Evolutionary conservation across 495 filamentous ascomycete species (phyloP), one percentile per base, ranked within the genome.

Genomic region (Extremus antarcticus): DNA sequence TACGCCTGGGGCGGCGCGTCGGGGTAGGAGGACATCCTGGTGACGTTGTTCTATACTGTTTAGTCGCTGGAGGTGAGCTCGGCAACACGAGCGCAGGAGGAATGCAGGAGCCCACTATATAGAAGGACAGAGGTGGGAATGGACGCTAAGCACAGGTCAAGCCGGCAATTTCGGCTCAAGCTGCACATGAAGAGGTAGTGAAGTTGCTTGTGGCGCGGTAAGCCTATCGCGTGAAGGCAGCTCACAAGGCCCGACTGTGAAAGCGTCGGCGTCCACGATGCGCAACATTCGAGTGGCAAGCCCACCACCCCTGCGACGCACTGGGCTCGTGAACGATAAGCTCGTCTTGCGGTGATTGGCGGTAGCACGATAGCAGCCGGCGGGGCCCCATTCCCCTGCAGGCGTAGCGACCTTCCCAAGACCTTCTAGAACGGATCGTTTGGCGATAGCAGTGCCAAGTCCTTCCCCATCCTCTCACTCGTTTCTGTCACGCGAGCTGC

Each of bases 1-100:
- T 55, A 55, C 2, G 45, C 53, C 53, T 22, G 23, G 9, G 53
- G 43, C 11, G 53, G 53, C 53, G n/a, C 43, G 16, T 40, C 16
- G 2, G 53, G 53, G 24, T 55, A 50, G n/a, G 25, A 17, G n/a
- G 43, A 9, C 35, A 54, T 54, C 19, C 13, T 52, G 11, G 25
- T 7, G 15, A n/a, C n/a, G 17, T n/a, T 7, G 29, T 4, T 35
- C 7, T 35, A 35, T 35, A 35, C 29, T 35, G 29, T 35, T n/a
- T n/a, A n/a, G 29, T 35, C 13, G 29, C 4, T 35, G 29, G 29
- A 35, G 4, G 29, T 35, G 29, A 35, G 29, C 29, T 35, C 29
- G 29, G 29, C 4, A 13, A 4, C 29, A 13, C 13, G 7, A 35
- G 29, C 29, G 29, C 29, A 13, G 29, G 29, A 35, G 29, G 13